Evolutionary conservation across 176 grass and related monocot genomes (phyloP).

Genomic region (Musa itinerans): DNA sequence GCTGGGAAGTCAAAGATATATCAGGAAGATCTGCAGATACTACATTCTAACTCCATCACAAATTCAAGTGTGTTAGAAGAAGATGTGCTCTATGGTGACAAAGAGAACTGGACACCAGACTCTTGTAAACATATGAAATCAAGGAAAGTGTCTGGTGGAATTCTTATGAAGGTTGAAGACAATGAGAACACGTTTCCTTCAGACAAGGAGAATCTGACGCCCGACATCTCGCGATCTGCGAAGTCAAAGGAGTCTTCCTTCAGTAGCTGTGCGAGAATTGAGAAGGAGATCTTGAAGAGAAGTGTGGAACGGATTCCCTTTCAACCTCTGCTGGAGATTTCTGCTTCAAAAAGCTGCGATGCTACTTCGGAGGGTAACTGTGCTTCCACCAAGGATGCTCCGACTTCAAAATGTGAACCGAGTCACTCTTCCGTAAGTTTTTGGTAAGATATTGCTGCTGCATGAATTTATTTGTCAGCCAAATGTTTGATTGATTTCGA

Average conservation of each 20-base stretch:
- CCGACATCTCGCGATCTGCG: too few relatives aligned
- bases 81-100: not conserved
- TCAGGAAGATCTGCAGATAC: not conserved
- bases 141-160: not conserved
- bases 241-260: constrained; percentile 18
- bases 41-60: not conserved
- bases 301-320: constrained; percentile 52
- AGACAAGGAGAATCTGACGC: constrained; percentile 54
- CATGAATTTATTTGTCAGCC: too few relatives aligned
- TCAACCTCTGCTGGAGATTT: constrained; percentile 40
- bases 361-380: not conserved
- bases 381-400: not conserved
- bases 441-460: too few relatives aligned
- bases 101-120: constrained; percentile 2
- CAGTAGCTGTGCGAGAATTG: constrained; percentile 25
- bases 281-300: constrained; percentile 53
- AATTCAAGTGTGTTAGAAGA: not conserved
- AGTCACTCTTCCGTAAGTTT: not conserved
- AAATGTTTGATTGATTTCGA: too few relatives aligned
- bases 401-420: not conserved
- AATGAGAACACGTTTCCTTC: constrained; percentile 45
- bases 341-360: constrained; percentile 1
- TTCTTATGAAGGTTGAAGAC: constrained; percentile 14
- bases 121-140: not conserved
- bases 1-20: not conserved